These are phyloP conservation scores for Cryptococcus sp. DNA, from an alignment of 1,284 basidiomycete species.

Conservation along the genomic window DNA sequence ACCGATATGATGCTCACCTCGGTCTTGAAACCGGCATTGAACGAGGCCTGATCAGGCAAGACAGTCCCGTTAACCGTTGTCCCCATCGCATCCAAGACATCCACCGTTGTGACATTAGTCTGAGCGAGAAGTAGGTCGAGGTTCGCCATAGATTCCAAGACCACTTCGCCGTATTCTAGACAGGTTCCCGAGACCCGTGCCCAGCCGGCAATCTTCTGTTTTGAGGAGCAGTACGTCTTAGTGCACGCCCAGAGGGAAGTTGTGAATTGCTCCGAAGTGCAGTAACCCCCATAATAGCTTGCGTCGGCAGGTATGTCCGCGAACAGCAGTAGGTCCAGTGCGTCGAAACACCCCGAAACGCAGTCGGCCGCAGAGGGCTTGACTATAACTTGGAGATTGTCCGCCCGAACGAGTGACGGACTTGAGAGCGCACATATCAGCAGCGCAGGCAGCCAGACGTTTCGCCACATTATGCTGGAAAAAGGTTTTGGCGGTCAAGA, in stretches of 20 bases:
- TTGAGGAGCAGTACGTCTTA: background rate
- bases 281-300: background rate
- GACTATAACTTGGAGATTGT: background rate
- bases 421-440: too few species aligned
- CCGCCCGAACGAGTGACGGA: too few species aligned
- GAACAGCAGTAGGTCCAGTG: background rate
- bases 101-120: constrained; percentile 1
- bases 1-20: constrained; percentile 7
- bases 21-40: constrained; percentile 12
- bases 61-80: constrained; percentile 15
- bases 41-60: constrained; percentile 10
- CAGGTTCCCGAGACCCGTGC: background rate
- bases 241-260: background rate
- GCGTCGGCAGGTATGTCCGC: background rate
- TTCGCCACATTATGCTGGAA: too few species aligned
- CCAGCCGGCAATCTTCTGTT: background rate
- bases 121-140: background rate
- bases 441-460: too few species aligned
- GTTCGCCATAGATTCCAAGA: background rate
- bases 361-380: background rate
- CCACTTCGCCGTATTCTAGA: background rate
- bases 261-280: background rate
- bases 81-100: constrained; percentile 3
- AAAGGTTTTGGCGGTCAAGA: too few species aligned
- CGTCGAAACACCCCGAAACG: background rate